Evolutionary conservation across 2,329 filamentous ascomycete species (phyloP), one percentile per base, ranked within the genome.

Genomic region (Coniochaeta ligniaria): DNA sequence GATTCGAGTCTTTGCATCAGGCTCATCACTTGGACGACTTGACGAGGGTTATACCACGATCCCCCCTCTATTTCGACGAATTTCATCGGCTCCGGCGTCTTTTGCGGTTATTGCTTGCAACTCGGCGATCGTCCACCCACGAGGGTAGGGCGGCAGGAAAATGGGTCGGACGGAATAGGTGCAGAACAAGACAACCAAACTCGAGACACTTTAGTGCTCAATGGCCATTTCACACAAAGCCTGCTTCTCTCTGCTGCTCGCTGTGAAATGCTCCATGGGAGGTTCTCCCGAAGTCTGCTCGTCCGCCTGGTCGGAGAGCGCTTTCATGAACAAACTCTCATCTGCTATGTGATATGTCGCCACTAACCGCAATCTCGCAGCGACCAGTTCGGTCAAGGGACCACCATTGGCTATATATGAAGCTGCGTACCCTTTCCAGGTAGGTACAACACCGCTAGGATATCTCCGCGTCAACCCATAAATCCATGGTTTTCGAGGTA

Each of bases 381-480:
- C 54, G 35, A 35, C 35, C 31, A 31, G 9, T 20, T 16, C 11
- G 54, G 31, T 38, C 35, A 38, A 26, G 22, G 54, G 54, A 38
- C 33, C 54, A 38, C 26, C 31, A 57, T 38, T 24, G n/a, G 7
- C 31, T 26, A 33, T 36, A 22, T 38, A 24, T 57, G 11, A 22
- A 58, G 35, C 56, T 58, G 38, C 20, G 35, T 20, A 17, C 33
- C 56, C 56, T 28, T 45, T 38, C 58, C 57, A 62, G 58, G 63
- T 64, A 65, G 41, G 35, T 59, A 12, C 12, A 63, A 35, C 61
- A 73, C 78, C 90, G 91, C 91, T 87, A 89, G 83, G 78, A 85
- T 92, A 96, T 96, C 91, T 89, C 90, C 91, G 87, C 87, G 85
- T 88, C 82, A 84, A 87, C 85, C 89, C 81, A 78, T 70, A 77